Evolutionary conservation across 106 monocot genomes (phyloP).

Genomic region (Narthecium ossifragum): DNA sequence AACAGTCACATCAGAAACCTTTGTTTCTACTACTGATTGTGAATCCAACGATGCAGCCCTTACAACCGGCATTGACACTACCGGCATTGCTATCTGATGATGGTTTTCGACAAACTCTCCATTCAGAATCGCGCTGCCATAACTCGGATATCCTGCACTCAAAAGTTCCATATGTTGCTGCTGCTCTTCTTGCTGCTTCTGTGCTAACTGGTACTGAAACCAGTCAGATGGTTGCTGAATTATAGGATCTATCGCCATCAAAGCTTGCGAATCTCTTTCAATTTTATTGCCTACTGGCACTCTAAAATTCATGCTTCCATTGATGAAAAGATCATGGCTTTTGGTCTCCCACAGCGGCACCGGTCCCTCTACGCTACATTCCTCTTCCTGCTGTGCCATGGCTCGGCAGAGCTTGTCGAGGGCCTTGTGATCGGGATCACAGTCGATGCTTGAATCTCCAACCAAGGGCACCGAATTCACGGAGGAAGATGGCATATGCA

Average conservation of each 20-base stretch:
- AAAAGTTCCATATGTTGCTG: not conserved
- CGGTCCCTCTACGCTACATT: no score
- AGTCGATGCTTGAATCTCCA: no score
- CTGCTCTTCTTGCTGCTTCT: not conserved
- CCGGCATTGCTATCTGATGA: not conserved
- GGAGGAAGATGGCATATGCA: not conserved
- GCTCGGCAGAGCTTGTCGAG: not conserved
- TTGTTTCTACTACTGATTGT: not conserved
- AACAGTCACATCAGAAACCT: not conserved
- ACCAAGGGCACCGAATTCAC: not conserved
- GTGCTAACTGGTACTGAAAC: not conserved
- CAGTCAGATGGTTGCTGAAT: not conserved
- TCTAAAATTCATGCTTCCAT: not conserved
- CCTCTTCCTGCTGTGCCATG: not conserved
- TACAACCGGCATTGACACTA: not conserved
- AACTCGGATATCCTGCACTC: not conserved
- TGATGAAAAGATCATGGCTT: not conserved
- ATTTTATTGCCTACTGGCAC: not conserved
- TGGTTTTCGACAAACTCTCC: not conserved
- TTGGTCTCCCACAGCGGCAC: not conserved
- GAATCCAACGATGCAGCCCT: not conserved
- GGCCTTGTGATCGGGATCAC: not conserved
- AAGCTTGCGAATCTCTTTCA: no score
- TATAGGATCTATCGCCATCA: not conserved
- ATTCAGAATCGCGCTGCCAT: not conserved